Evolutionary conservation across 1,284 basidiomycete genomes (phyloP), one percentile per base, ranked within the genome.

Genomic region (Moesziomyces antarcticus): DNA sequence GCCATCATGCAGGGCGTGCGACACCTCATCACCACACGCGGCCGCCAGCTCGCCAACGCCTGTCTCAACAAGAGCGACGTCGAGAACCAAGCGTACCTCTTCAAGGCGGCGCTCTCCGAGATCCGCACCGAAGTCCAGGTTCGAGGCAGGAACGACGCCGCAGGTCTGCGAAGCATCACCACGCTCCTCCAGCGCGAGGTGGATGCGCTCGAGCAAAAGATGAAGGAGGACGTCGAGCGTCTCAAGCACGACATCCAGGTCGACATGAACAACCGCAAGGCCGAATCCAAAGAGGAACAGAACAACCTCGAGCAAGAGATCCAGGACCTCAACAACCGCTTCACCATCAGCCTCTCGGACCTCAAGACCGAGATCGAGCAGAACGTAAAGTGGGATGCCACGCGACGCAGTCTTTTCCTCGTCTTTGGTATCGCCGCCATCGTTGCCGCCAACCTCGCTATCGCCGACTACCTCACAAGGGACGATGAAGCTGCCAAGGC

Each of bases 181-280:
- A 87, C 89, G 14, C 89, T 91, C 1, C 87, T 97, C 18, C 89
- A 94, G 70, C 88, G 94, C 68, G 97, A 99, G 57, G 91, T 96
- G 13, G 96, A 99, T 81, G 87, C 88, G 4, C 85, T 98, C 33
- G 90, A 92, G 77, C 91, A 92, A 55, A 94, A 92, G 85, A 92
- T 99, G 90, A 96, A 96, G 85, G 94, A 97, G 84, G 93, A 97
- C 79, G 86, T 99, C 44, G 89, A 88, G 24, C 91, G 89, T 40
- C 86, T 99, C 79, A 94, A 94, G 85, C 94, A 97, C 81, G 94
- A 98, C 80, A 92, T 96, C 61, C 94, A 98, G 84, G 93, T 99
- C 88, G 96, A 99, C 63, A 88, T 98, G 77, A 94, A 97, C 82
- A 94, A 90, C 72, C 88, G 95, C 63, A 98, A 96, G 86, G 92